Evolutionary conservation across 139 green algal genomes (phyloP).

Genomic region (Chlamydomonas applanata): DNA sequence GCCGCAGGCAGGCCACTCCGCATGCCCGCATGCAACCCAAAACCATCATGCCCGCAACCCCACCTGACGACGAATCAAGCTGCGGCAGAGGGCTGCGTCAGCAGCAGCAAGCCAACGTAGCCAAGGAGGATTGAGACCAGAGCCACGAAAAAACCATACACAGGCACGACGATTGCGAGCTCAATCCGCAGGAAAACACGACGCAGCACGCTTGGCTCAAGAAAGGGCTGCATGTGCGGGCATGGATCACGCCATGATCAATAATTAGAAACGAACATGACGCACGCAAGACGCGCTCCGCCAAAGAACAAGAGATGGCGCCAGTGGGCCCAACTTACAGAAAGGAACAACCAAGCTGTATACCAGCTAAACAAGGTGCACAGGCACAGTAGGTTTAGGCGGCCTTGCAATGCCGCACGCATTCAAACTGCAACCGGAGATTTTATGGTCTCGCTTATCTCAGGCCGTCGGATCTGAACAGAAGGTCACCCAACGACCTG

Average conservation of each 20-base stretch:
- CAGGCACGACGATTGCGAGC: background rate
- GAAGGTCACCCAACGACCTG: too few species aligned
- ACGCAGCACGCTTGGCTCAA: background rate
- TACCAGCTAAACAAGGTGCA: background rate
- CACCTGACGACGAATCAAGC: too few species aligned
- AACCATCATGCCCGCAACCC: too few species aligned
- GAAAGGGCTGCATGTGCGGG: background rate
- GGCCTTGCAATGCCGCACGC: background rate
- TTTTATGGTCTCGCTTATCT: too few species aligned
- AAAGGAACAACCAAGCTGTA: background rate
- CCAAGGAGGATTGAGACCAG: background rate
- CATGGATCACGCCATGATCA: too few species aligned
- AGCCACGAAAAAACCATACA: background rate
- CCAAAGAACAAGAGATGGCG: too few species aligned
- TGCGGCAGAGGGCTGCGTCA: background rate
- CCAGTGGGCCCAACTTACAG: background rate
- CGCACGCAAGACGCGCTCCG: too few species aligned
- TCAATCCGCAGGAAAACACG: constrained; percentile 1
- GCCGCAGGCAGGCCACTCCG: too few species aligned
- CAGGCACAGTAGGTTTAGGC: background rate
- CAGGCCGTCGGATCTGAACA: too few species aligned
- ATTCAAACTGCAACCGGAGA: too few species aligned
- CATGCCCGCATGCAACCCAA: too few species aligned
- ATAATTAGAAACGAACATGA: too few species aligned
- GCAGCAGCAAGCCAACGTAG: background rate